phyloP scores from a whole-genome alignment of 1,284 basidiomycete genomes.

The Pseudozyma pruni region DNA sequence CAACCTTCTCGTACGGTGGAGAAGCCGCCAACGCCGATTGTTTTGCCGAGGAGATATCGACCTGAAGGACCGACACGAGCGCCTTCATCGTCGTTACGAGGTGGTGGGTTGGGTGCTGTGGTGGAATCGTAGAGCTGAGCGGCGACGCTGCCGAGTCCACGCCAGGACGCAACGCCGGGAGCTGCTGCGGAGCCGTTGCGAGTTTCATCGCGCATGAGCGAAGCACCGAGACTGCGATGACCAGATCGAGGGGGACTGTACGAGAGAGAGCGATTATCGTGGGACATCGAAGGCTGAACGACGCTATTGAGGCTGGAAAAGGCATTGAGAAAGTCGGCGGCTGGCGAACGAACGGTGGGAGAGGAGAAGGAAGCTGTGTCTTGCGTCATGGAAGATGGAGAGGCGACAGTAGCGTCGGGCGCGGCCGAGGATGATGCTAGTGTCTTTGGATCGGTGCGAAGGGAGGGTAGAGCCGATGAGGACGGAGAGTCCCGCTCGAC shows the following conservation, averaged over 20 bases:
- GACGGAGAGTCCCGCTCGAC: constrained; percentile 6
- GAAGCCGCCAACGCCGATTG: constrained; percentile 85
- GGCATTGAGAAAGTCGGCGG: constrained; percentile 80
- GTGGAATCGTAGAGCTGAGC: constrained; percentile 34
- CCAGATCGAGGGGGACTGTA: constrained; percentile 42
- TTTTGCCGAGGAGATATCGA: constrained; percentile 79
- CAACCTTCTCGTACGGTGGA: constrained; percentile 80
- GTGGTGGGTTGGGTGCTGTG: constrained; percentile 23
- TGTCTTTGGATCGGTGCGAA: constrained; percentile 14
- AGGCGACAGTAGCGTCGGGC: constrained; percentile 6
- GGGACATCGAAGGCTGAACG: constrained; percentile 21
- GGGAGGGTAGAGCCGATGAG: constrained; percentile 6
- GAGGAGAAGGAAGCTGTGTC: constrained; percentile 16
- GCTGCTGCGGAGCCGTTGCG: constrained; percentile 27
- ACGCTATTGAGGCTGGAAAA: constrained; percentile 70
- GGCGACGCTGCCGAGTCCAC: constrained; percentile 42
- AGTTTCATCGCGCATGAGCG: constrained; percentile 23
- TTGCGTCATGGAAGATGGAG: constrained; percentile 16
- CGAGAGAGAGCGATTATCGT: constrained; percentile 40
- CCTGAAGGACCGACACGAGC: constrained; percentile 47
- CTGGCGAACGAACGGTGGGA: constrained; percentile 70
- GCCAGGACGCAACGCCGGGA: constrained; percentile 29
- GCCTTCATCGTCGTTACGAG: constrained; percentile 52
- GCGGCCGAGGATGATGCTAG: neutral
- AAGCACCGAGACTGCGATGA: constrained; percentile 30